phyloP scores from a whole-genome alignment of 139 green algal genomes.

The Parachlorella kessleri region DNA sequence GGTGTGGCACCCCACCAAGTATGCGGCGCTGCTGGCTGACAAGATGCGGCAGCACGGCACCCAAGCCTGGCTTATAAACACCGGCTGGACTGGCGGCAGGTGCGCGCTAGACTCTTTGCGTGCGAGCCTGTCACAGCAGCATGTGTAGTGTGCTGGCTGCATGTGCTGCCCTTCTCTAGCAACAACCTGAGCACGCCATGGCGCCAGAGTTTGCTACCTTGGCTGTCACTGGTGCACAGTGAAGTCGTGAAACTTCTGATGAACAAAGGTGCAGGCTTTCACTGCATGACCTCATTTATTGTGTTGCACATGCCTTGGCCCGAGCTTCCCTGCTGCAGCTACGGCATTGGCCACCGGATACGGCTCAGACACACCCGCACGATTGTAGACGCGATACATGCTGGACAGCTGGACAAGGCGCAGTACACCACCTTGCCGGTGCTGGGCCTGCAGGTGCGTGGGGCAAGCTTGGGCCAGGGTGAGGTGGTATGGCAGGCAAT shows the following conservation, averaged over 20 bases:
- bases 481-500: too few species aligned
- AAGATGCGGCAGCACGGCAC: conserved; percentile 86
- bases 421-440: conserved; percentile 69
- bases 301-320: background rate
- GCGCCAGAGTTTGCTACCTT: too few species aligned
- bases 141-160: too few species aligned
- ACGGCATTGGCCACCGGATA: conserved; percentile 88
- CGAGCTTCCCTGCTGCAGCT: conserved; percentile 26
- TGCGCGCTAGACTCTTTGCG: background rate
- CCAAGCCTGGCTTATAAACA: conserved; percentile 91
- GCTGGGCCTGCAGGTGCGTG: conserved; percentile 73
- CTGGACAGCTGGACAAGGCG: conserved; percentile 69
- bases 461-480: too few species aligned
- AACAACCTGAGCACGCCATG: too few species aligned
- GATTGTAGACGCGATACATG: conserved; percentile 96
- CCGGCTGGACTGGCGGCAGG: conserved; percentile 66
- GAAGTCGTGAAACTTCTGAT: too few species aligned
- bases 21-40: conserved; percentile 86
- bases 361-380: conserved; percentile 87
- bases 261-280: too few species aligned
- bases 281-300: background rate
- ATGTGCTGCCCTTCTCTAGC: too few species aligned
- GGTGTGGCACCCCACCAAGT: conserved; percentile 80
- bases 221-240: too few species aligned
- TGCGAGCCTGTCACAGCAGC: too few species aligned